Evolutionary conservation across 441 rosid species (phyloP), one percentile per base, ranked within the genome.

Genomic region (Erodium chrysanthum): DNA sequence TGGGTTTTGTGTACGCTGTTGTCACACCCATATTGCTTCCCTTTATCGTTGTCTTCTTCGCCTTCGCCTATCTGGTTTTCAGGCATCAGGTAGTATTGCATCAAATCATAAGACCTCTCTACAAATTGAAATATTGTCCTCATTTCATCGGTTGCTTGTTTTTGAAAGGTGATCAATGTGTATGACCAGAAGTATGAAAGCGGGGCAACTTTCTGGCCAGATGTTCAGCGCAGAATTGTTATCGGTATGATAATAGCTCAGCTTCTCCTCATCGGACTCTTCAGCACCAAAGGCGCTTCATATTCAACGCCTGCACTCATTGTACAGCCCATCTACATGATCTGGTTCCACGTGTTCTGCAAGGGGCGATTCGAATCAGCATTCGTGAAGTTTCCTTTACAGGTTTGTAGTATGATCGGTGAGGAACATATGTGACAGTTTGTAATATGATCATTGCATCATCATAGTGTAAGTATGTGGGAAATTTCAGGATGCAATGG

Each of bases 181-280:
- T 90, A 91, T 78, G 83, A 85, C 73, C 96, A 95, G 61, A 81
- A 84, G 78, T 95, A 95, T 14, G 99, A 95, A 75, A 91, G 99
- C 27, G 97, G 66, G 0, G 97, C 95, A 29, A 86, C 88, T 71
- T 95, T 90, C 80, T 87, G 97, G 99, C 99, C 95, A 6, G 97
- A 86, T 64, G 93, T 95, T 64, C 97, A 95, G 63, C 85, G 88
- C 11, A 91, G 97, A 52, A 44, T 95, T 44, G 74, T 90, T 61
- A 12, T 65, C 0, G 99, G 91, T 33, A 72, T 90, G 76, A 60
- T 91, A 52, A 88, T 90, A 68, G 86, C 97, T 1, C 96, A 95
- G 72, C 20, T 95, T 68, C 84, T 86, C 77, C 60, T 95, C 35
- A 73, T 95, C 74, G 99, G 99, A 68, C 76, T 88, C 67, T 14